Base-by-base conservation (phyloP, 805 yeast species). In the Zygotorulaspora chibaensis region DNA sequence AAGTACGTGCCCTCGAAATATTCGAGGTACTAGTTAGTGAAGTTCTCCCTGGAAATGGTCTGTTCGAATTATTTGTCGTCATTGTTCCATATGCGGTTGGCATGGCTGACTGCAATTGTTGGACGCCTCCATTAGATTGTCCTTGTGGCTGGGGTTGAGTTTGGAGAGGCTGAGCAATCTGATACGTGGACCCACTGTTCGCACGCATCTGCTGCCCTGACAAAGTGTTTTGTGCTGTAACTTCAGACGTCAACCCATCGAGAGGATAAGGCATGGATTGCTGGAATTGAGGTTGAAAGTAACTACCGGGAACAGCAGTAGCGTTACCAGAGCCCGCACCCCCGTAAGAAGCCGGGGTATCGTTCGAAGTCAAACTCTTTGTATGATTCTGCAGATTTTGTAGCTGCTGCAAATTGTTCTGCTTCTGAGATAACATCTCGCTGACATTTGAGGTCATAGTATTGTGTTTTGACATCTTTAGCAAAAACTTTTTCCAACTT, bases 311-410 rank as follows among this genome's bases (percentile, higher is more conserved):
- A 12, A 29, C 33, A 9, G 18, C 36, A 16, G 36, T 10, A n/a
- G 11, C 30, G 25, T 25, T 37, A 13, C 30, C 30, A 17, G 28
- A 43, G 38, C 17, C 51, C 36, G 12, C 47, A 27, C 38, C 35
- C 16, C 23, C 28, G 62, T 27, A 12, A 35, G 27, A 36, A 20
- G 35, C 35, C n/a, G 49, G 45, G 18, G 26, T 35, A 20, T 45
- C 49, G 18, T 41, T 46, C 45, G 70, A 68, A 45, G 70, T 67
- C 40, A 75, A 56, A 25, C 77, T 72, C 39, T 64, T 67, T 1
- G 77, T 66, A 47, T 72, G 77, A 46, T 71, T 68, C 46, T 69
- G 74, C 44, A 74, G 58, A 45, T 66, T 72, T 43, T 73, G 74
- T 40, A 75, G 58, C 45, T 75, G 79, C 18, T 72, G 69, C 47